These are phyloP conservation scores for Trichoderma koningiopsis DNA, from an alignment of 2,329 filamentous ascomycete genomes.

Conservation along the genomic window DNA sequence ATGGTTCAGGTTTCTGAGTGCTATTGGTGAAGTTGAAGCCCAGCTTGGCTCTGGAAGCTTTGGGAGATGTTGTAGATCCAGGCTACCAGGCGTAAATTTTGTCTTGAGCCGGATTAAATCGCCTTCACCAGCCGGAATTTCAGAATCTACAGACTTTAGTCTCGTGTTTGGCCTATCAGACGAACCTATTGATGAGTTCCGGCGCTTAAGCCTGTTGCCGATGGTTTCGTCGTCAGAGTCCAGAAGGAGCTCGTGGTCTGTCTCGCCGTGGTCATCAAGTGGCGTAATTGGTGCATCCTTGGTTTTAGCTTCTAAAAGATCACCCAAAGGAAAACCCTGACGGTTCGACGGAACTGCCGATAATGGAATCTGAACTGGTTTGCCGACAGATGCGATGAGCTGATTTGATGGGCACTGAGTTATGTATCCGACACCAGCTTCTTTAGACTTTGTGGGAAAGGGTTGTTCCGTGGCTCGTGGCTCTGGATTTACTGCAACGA, in stretches of 20 bases:
- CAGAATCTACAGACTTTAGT: conserved; percentile 25
- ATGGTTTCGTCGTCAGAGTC: conserved; percentile 30
- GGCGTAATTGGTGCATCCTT: neutral
- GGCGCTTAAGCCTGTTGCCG: neutral
- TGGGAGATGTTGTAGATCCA: conserved; percentile 64
- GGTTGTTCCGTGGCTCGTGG: conserved; percentile 19
- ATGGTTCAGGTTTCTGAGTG: conserved; percentile 32
- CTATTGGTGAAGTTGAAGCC: conserved; percentile 35
- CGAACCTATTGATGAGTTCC: conserved; percentile 11
- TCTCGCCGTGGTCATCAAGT: conserved; percentile 18
- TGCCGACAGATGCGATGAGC: conserved; percentile 16
- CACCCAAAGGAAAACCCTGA: neutral
- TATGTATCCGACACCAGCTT: conserved; percentile 30
- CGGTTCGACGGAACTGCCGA: conserved; percentile 31
- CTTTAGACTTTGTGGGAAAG: conserved; percentile 22
- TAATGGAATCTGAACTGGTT: conserved; percentile 33
- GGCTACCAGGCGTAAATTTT: conserved; percentile 65
- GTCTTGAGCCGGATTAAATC: conserved; percentile 30
- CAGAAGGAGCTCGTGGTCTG: conserved; percentile 32
- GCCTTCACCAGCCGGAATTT: neutral
- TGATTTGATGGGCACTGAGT: conserved; percentile 32
- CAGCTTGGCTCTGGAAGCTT: conserved; percentile 52
- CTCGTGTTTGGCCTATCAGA: conserved; percentile 7
- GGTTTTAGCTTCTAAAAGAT: neutral
- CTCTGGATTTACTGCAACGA: conserved; percentile 47